Evolutionary conservation across 1,139 yeast species (phyloP).

Genomic region (Suhomyces kunorum): DNA sequence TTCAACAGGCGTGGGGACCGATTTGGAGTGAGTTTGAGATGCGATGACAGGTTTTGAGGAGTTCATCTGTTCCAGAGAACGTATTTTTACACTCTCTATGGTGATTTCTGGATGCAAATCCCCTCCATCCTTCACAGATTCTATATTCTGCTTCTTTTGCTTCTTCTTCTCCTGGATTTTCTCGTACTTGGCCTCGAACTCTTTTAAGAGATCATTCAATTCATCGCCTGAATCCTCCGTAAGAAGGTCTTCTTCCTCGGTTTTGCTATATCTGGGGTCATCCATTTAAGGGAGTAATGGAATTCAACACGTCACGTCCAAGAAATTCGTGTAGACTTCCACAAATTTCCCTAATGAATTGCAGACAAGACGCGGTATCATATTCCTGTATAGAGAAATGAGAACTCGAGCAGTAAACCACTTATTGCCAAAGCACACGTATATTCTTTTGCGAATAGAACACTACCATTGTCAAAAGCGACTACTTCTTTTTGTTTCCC

Average conservation of each 20-base stretch:
- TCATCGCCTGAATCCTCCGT: slow-evolving; percentile 30
- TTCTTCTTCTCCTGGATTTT: slow-evolving; percentile 19
- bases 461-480: not conserved
- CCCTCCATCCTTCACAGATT: slow-evolving; percentile 4
- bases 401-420: not conserved
- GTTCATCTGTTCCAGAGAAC: too few species aligned
- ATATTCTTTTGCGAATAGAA: not conserved
- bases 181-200: slow-evolving; percentile 22
- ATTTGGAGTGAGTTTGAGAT: not conserved
- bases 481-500: not conserved
- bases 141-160: not conserved
- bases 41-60: not conserved
- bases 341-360: not conserved
- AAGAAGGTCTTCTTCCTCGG: slow-evolving; percentile 19
- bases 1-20: too few species aligned
- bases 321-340: not conserved
- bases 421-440: slow-evolving; percentile 5
- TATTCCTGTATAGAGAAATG: slow-evolving; percentile 1
- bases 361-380: slow-evolving; percentile 1
- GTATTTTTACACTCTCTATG: too few species aligned
- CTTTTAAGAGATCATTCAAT: slow-evolving; percentile 26
- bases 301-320: too few species aligned
- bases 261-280: slow-evolving; percentile 22
- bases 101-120: too few species aligned
- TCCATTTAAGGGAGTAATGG: too few species aligned